Evolutionary conservation across 306 rosid genomes (phyloP).

Genomic region (Mucuna pruriens): DNA sequence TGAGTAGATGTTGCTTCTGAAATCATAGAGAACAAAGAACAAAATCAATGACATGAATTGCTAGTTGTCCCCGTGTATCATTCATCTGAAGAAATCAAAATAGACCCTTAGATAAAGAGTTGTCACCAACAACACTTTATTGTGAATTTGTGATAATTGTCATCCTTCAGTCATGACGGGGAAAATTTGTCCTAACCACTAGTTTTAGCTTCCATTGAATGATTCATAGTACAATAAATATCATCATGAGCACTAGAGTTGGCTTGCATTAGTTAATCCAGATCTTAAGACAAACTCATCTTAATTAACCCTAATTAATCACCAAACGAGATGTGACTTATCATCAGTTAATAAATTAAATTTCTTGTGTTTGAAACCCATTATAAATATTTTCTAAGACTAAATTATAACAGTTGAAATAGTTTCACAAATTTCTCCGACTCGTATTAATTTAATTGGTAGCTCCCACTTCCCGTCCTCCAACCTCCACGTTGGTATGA

Average conservation of each 20-base stretch:
- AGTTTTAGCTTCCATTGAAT: not conserved
- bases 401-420: too few species aligned
- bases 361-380: too few species aligned
- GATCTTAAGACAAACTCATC: not conserved
- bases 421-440: too few species aligned
- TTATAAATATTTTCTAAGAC: too few species aligned
- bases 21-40: constrained; percentile 13
- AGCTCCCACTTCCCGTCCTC: not conserved
- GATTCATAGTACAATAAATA: not conserved
- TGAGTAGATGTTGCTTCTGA: not conserved
- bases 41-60: constrained; percentile 16
- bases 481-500: not conserved
- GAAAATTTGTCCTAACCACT: not conserved
- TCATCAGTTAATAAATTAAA: too few species aligned
- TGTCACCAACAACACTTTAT: constrained; percentile 21
- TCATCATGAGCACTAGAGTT: not conserved
- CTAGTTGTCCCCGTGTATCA: constrained; percentile 20
- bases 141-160: constrained; percentile 11
- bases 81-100: constrained; percentile 21
- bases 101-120: constrained; percentile 13
- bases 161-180: not conserved
- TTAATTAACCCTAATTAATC: not conserved
- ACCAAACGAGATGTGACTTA: too few species aligned
- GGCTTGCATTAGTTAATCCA: not conserved
- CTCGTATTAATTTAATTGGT: not conserved